phyloP scores from a whole-genome alignment of 139 green algal species.

The Chlorella sorokiniana region DNA sequence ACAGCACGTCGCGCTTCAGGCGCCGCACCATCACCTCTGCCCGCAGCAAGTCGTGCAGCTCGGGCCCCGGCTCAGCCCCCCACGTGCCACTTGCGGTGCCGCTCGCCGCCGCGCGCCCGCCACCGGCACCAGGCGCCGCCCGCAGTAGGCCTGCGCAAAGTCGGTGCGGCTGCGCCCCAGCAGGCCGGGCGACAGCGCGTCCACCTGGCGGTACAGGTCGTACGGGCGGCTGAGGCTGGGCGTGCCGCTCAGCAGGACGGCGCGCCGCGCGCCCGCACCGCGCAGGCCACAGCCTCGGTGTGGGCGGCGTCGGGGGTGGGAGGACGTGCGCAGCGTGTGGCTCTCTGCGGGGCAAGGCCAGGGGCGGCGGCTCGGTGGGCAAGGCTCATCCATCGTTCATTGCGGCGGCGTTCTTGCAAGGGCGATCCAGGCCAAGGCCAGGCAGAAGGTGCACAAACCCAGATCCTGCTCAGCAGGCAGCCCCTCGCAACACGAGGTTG shows the following conservation, averaged over 20 bases:
- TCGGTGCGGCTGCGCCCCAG: constrained; percentile 73
- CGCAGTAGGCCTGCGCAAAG: constrained; percentile 82
- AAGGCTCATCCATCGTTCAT: constrained; percentile 76
- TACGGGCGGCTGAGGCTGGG: constrained; percentile 85
- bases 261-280: constrained; percentile 48
- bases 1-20: constrained; percentile 91
- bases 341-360: constrained; percentile 9
- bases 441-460: too few relatives aligned
- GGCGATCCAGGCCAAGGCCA: not conserved
- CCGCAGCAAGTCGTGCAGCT: constrained; percentile 91
- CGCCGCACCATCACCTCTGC: constrained; percentile 89
- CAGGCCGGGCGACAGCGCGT: constrained; percentile 78
- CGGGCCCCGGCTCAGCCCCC: constrained; percentile 60
- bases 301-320: constrained; percentile 61
- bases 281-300: constrained; percentile 69
- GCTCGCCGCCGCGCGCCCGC: constrained; percentile 9
- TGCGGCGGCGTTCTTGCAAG: not conserved
- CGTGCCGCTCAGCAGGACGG: constrained; percentile 88
- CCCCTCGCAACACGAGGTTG: too few relatives aligned
- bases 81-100: constrained; percentile 54
- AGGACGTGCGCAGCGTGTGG: constrained; percentile 69
- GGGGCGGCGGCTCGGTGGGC: constrained; percentile 67
- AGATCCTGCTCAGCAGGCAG: too few relatives aligned
- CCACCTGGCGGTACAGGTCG: constrained; percentile 86
- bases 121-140: constrained; percentile 63